Percentiles rank a stretch among this genome's conserved stretches.
Conservation (phyloP, 1,139 yeast species). For the Insectozyma bohioensis region DNA sequence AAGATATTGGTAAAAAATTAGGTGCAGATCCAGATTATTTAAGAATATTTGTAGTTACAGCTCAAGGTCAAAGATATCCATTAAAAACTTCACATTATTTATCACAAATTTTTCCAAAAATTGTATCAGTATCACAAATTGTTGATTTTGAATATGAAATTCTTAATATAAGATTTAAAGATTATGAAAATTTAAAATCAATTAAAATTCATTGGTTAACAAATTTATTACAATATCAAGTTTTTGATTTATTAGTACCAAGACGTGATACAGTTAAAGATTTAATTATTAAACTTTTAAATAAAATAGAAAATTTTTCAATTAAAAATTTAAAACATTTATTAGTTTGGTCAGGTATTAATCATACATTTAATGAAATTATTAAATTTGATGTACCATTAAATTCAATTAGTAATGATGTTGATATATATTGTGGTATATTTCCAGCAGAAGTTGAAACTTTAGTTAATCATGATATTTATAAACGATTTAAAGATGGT, state of each 20-base stretch:
- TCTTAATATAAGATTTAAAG: constrained; percentile 69
- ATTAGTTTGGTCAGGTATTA: constrained; percentile 57
- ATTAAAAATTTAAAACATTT: constrained; percentile 52
- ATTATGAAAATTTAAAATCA: constrained; percentile 72
- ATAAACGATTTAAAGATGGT: constrained; percentile 25
- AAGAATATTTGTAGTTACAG: constrained; percentile 60
- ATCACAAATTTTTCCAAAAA: constrained; percentile 49
- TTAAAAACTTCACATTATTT: constrained; percentile 42
- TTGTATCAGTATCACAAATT: constrained; percentile 45
- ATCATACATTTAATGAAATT: constrained; percentile 39
- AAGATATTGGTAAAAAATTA: constrained; percentile 53
- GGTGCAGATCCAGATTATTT: constrained; percentile 61
- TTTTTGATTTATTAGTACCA: constrained; percentile 69
- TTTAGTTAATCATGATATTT: constrained; percentile 38
- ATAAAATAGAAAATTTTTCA: constrained; percentile 44
- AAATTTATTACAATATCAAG: constrained; percentile 62
- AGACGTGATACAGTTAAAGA: constrained; percentile 57
- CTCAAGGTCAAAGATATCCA: constrained; percentile 55
- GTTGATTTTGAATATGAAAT: constrained; percentile 70
- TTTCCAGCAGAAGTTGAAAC: constrained; percentile 48
- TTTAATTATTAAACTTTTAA: constrained; percentile 55
- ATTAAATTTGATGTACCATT: constrained; percentile 38
- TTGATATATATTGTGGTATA: constrained; percentile 42
- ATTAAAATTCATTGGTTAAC: constrained; percentile 66
- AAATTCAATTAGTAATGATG: constrained; percentile 32